These are phyloP conservation scores for Leccinellum luteum DNA, from an alignment of 768 basidiomycete species.

Conservation along the genomic window DNA sequence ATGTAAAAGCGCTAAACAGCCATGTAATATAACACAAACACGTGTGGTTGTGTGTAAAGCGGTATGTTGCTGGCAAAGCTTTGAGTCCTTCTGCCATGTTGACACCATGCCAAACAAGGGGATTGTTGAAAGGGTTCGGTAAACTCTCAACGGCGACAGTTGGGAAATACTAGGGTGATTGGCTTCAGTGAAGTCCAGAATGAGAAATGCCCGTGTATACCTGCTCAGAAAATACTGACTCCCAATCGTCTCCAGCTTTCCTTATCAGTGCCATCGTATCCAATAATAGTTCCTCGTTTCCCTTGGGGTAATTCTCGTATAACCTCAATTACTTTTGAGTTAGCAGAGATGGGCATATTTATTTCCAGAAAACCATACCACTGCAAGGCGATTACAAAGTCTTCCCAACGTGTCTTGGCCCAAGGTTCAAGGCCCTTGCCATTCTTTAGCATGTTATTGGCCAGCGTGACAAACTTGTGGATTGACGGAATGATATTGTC, in stretches of 20 bases:
- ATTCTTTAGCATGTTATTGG: slow-evolving; percentile 52
- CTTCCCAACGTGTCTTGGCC: slow-evolving; percentile 56
- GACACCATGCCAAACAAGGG: slow-evolving; percentile 53
- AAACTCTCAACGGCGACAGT: not conserved
- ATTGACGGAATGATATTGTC: slow-evolving; percentile 2
- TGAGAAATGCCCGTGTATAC: not conserved
- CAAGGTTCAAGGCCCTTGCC: slow-evolving; percentile 53
- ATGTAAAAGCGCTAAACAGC: not conserved
- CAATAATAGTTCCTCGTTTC: not conserved
- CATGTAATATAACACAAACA: slow-evolving; percentile 29
- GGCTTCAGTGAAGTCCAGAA: not conserved
- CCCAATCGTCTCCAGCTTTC: not conserved
- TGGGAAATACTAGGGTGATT: not conserved
- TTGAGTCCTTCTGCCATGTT: slow-evolving; percentile 60
- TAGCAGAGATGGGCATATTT: not conserved
- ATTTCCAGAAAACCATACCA: slow-evolving; percentile 39
- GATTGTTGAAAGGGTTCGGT: slow-evolving; percentile 45
- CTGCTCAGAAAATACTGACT: not conserved
- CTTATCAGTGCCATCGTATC: not conserved
- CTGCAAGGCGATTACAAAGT: slow-evolving; percentile 54
- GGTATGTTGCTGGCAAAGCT: slow-evolving; percentile 50
- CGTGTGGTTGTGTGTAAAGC: slow-evolving; percentile 52
- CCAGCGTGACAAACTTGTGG: slow-evolving; percentile 50
- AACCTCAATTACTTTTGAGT: not conserved
- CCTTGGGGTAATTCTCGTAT: slow-evolving; percentile 2